Evolutionary conservation across 169 alveolate species (phyloP).

Genomic region (Cyclospora cayetanensis): DNA sequence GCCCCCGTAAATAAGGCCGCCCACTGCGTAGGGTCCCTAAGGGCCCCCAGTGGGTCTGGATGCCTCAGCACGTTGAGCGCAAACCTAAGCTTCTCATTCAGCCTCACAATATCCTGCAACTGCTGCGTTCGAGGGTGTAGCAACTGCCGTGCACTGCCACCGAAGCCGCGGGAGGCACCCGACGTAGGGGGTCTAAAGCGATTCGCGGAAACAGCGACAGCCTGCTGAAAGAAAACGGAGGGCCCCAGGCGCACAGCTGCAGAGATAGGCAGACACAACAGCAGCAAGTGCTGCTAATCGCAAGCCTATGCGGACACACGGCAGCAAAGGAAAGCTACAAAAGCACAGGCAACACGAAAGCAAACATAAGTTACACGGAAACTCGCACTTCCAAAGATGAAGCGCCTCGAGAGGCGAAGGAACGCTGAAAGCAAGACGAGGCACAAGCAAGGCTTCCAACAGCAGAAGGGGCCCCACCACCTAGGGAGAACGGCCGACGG

Average conservation of each 20-base stretch:
- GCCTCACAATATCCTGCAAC: constrained; percentile 20
- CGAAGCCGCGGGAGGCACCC: constrained; percentile 28
- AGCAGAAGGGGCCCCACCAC: too few species aligned
- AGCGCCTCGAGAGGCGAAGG: too few species aligned
- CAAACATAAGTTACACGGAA: too few species aligned
- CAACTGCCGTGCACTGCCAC: background rate
- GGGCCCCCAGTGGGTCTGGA: constrained; percentile 55
- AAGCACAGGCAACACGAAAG: background rate
- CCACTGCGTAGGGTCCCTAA: constrained; percentile 37
- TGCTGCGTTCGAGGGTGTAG: constrained; percentile 60
- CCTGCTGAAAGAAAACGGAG: constrained; percentile 13
- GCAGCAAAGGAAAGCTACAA: background rate
- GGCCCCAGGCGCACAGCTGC: constrained; percentile 18
- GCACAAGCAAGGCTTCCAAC: too few species aligned
- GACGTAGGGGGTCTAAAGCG: constrained; percentile 47
- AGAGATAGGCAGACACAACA: background rate
- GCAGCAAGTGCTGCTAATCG: too few species aligned
- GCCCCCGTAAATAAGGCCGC: constrained; percentile 37
- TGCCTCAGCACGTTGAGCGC: constrained; percentile 23
- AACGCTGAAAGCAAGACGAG: too few species aligned
- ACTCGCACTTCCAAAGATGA: too few species aligned
- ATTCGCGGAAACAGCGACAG: constrained; percentile 42
- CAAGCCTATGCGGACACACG: too few species aligned
- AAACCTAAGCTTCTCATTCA: background rate
- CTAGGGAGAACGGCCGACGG: too few species aligned